phyloP scores from a whole-genome alignment of 345 rosid species.

The Citrus maxima region DNA sequence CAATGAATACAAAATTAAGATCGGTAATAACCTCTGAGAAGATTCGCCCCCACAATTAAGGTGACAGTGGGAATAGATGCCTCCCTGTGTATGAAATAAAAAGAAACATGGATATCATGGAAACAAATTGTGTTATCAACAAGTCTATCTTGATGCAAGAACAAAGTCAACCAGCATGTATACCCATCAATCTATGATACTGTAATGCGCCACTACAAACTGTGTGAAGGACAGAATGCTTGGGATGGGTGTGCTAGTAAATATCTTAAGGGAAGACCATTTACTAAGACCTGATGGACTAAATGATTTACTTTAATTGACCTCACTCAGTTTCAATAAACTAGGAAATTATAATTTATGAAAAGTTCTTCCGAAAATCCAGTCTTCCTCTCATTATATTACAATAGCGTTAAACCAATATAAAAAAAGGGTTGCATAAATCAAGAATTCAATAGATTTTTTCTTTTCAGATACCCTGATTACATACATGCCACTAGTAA shows the following conservation, averaged over 20 bases:
- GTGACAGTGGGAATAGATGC: slow-evolving; percentile 44
- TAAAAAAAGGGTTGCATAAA: too few species aligned
- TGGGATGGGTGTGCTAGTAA: neutral
- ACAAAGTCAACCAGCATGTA: neutral
- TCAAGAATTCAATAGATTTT: too few species aligned
- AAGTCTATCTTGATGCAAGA: neutral
- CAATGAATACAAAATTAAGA: neutral
- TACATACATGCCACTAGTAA: neutral
- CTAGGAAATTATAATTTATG: neutral
- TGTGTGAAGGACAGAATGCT: neutral
- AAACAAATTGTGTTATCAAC: neutral
- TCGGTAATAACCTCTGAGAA: slow-evolving; percentile 25
- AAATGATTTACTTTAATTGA: neutral
- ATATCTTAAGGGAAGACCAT: neutral
- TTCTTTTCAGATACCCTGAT: neutral
- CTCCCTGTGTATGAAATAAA: slow-evolving; percentile 22
- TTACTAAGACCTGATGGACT: neutral
- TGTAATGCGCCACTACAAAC: neutral
- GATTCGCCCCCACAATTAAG: slow-evolving; percentile 48
- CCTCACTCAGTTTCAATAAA: neutral
- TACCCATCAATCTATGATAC: neutral
- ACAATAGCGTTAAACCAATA: neutral
- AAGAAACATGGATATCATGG: neutral
- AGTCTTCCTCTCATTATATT: neutral
- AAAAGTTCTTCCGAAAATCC: neutral